Base-by-base conservation (phyloP, 2,329 filamentous ascomycete species). In the Truncatella angustata region DNA sequence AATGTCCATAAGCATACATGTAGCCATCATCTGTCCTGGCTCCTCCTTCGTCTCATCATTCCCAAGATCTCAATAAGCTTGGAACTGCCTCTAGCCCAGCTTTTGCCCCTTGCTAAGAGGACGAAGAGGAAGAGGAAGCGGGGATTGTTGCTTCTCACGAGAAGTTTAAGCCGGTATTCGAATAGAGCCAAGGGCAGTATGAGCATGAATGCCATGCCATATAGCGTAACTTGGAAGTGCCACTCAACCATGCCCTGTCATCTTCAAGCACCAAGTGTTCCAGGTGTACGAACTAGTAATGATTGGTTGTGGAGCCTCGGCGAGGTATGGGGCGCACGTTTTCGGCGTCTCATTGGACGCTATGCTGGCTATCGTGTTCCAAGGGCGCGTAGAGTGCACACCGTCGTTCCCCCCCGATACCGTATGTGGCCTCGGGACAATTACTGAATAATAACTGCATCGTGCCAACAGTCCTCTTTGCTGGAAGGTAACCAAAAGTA, bases 191-290 rank as follows among this genome's bases (percentile, higher is more conserved):
- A n/a, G n/a, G n/a, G n/a, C n/a, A n/a, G n/a, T n/a, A n/a, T n/a
- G n/a, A n/a, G n/a, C n/a, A 32, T 32, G 2, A 46, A 46, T 46
- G n/a, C 26, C 43, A 58, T 59, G 57, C 57, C 56, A 55, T 59
- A 54, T 58, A 54, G 54, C 53, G 52, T 52, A 57, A 49, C 35
- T 52, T 48, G 51, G 42, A 35, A 63, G 64, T 57, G 36, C 36
- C 36, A n/a, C 18, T 34, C 43, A 70, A 68, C 68, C 67, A 68
- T 59, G 57, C 60, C 66, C 64, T 63, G 61, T 61, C 62, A 60
- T 60, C 61, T 66, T 65, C 68, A 71, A 70, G 71, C 73, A 72
- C 55, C 60, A 69, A 68, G 65, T 66, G 71, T 73, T 73, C 66
- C 71, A 72, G 67, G 61, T 61, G 60, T 52, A 52, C 53, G 34